Base-by-base conservation (phyloP, 345 rosid species). In the Lumnitzera littorea region DNA sequence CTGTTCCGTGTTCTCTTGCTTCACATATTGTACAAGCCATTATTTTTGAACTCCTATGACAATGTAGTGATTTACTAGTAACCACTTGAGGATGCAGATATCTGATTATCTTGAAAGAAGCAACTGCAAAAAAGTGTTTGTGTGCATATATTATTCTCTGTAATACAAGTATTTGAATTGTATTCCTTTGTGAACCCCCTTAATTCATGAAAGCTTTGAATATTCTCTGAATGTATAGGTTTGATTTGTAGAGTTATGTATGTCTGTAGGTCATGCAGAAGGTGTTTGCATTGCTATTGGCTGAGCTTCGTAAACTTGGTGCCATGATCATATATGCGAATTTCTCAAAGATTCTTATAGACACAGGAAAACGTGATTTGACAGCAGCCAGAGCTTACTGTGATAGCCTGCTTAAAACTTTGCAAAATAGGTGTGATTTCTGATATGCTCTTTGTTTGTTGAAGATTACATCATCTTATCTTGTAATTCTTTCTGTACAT, bases 241-340 rank as follows among this genome's bases (percentile, higher is more conserved):
- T 29, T 29, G 36, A 20, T 20, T 20, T 20, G 20, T 20, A 20
- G 20, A 20, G 20, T 20, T 20, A 20, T 20, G 20, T 20, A 20
- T 20, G 36, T 29, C 43, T 17, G 49, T 64, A 91, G 96, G 95
- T 86, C 80, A 92, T 89, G 98, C 95, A 85, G 78, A 92, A 92
- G 85, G 83, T 92, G 71, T 92, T 92, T 77, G 98, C 98, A 15
- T 66, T 92, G 72, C 76, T 92, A 61, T 70, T 92, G 91, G 85
- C 91, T 29, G 98, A 89, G 72, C 80, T 89, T 58, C 95, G 96
- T 67, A 92, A 87, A 80, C 79, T 92, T 62, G 96, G 98, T 69
- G 96, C 96, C 66, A 74, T 84, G 15, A 84, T 92, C 63, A 84
- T 92, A 72, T 92, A 79, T 77, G 96, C 98, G 29, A 85, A 82